Evolutionary conservation across 306 rosid genomes (phyloP).

Genomic region (Sesbania bispinosa): DNA sequence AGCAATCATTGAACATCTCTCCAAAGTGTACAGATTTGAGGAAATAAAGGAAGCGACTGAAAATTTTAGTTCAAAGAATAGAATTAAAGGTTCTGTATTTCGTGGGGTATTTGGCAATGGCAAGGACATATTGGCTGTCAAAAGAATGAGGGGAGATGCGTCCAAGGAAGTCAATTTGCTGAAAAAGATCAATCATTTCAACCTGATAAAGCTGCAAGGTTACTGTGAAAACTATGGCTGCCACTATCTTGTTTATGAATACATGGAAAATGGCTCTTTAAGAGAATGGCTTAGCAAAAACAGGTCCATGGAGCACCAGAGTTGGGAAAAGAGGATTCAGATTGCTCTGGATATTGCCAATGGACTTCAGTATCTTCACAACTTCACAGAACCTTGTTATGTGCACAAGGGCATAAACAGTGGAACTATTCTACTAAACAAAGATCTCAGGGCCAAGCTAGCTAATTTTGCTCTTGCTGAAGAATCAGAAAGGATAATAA

Average conservation of each 20-base stretch:
- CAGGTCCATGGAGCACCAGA: conserved; percentile 24
- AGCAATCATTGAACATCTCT: conserved; percentile 36
- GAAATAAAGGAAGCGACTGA: conserved; percentile 49
- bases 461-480: conserved; percentile 56
- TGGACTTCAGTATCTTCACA: conserved; percentile 81
- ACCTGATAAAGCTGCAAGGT: conserved; percentile 61
- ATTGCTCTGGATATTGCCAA: conserved; percentile 79
- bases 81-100: conserved; percentile 44
- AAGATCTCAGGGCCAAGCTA: conserved; percentile 57
- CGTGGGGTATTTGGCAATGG: conserved; percentile 36
- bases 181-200: conserved; percentile 62
- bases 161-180: conserved; percentile 57
- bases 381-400: conserved; percentile 64
- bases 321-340: conserved; percentile 56
- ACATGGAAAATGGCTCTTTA: conserved; percentile 66
- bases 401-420: conserved; percentile 57
- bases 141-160: conserved; percentile 40
- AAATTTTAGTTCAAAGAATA: conserved; percentile 43
- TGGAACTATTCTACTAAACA: conserved; percentile 51
- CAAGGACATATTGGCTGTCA: conserved; percentile 38
- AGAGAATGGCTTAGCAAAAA: conserved; percentile 58
- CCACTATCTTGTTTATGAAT: conserved; percentile 60
- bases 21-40: conserved; percentile 33
- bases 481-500: conserved; percentile 27
- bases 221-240: conserved; percentile 39